Evolutionary conservation across 164 flowering plant species (phyloP), one percentile per base, ranked within the genome.

Genomic region (Akebia trifoliata): DNA sequence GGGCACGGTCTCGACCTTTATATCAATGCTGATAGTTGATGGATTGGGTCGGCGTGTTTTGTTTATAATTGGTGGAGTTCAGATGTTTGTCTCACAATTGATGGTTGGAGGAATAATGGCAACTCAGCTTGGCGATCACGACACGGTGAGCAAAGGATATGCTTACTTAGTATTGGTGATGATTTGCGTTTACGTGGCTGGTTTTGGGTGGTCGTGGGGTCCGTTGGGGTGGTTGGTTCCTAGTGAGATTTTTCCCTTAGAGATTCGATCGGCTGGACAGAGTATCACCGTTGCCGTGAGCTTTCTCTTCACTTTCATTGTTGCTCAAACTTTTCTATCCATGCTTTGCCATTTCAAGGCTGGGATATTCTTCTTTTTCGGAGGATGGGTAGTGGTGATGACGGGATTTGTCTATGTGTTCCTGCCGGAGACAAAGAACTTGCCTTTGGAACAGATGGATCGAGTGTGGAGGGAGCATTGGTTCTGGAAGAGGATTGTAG

Each of bases 301-400:
- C 49, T 60, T 69, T 15, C 4, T 65, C 22, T 56, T 69, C 68
- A 70, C 70, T 22, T 66, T 62, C 25, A 21, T 57, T 12, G 29
- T 71, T 42, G 74, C 74, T 31, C 74, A 71, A 35, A 66, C 65
- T 4, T 55, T 62, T 26, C 26, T 67, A 8, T 18, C 71, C 0
- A 71, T 74, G 67, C 62, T 74, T n/a, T 74, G 75, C 34, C 65
- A 57, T 34, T 20, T 74, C 50, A 71, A 65, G 45, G 48, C 54
- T 7, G 75, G 70, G 40, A 48, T 64, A 2, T 74, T 74, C 58
- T 71, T 67, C 63, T 71, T 74, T 39, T 74, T 74, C 29, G 72
- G 60, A 1, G 70, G 58, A 21, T 74, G 75, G 75, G 71, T 71
- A 32, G 50, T 45, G 2, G 38, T 66, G 36, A 71, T 66, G 74